These are phyloP conservation scores for Rheum nobile DNA, from an alignment of 148 eudicot species.

Conservation along the genomic window DNA sequence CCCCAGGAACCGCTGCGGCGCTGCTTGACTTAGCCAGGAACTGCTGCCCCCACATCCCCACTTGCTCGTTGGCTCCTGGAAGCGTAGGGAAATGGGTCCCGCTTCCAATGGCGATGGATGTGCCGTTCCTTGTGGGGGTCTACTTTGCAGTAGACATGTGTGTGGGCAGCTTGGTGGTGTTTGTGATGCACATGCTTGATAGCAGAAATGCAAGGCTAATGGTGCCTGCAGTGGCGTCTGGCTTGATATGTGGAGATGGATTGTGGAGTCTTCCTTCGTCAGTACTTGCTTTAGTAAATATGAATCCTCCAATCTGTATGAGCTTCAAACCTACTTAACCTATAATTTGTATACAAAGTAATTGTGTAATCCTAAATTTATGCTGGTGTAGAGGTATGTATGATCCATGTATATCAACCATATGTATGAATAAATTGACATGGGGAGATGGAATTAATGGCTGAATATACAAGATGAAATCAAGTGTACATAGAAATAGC, in stretches of 20 bases:
- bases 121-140: slow-evolving; percentile 84
- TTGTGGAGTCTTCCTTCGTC: slow-evolving; percentile 81
- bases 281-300: slow-evolving; percentile 49
- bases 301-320: slow-evolving; percentile 83
- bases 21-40: too few relatives aligned
- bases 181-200: slow-evolving; percentile 44
- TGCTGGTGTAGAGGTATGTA: neutral
- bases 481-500: too few relatives aligned
- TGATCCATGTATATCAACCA: neutral
- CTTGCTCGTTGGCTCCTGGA: slow-evolving; percentile 22
- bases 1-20: too few relatives aligned
- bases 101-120: slow-evolving; percentile 89
- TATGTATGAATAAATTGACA: too few relatives aligned
- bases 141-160: slow-evolving; percentile 88
- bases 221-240: slow-evolving; percentile 88
- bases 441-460: too few relatives aligned
- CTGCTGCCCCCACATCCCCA: too few relatives aligned
- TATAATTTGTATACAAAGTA: neutral
- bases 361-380: neutral
- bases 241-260: slow-evolving; percentile 87
- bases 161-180: slow-evolving; percentile 62
- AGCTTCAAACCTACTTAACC: slow-evolving; percentile 26
- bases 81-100: slow-evolving; percentile 51
- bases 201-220: slow-evolving; percentile 47
- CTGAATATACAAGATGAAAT: too few relatives aligned